A percentile compares a stretch with the other conserved stretches of the same genome.
These are phyloP conservation scores for Limnanthes douglasii DNA, from an alignment of 345 rosid genomes.

Conservation along the genomic window DNA sequence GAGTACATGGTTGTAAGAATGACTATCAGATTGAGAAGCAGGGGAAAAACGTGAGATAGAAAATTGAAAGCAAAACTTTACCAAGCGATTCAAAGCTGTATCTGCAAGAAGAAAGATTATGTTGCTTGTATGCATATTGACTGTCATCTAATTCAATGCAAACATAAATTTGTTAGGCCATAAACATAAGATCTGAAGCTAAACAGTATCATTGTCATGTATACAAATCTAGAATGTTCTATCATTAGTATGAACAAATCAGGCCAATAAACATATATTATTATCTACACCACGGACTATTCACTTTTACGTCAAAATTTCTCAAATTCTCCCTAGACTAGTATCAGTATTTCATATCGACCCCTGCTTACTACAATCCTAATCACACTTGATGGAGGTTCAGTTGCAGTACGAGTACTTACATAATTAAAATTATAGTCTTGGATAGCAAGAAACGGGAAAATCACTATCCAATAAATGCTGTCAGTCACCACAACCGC, in stretches of 20 bases:
- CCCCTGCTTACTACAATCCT: too few relatives aligned
- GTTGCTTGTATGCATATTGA: conserved; percentile 49
- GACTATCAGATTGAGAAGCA: background rate
- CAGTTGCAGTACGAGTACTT: too few relatives aligned
- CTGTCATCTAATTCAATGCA: conserved; percentile 32
- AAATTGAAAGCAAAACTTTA: conserved; percentile 6
- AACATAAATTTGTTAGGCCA: conserved; percentile 2
- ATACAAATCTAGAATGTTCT: background rate
- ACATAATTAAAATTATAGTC: conserved; percentile 36
- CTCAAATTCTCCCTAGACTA: background rate
- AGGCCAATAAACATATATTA: background rate
- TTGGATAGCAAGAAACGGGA: conserved; percentile 39
- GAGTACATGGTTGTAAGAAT: conserved; percentile 1
- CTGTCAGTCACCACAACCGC: conserved; percentile 53
- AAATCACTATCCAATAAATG: conserved; percentile 51
- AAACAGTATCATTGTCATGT: background rate
- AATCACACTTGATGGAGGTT: too few relatives aligned
- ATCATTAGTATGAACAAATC: background rate
- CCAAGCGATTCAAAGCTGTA: conserved; percentile 44
- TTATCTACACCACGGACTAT: background rate
- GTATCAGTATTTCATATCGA: too few relatives aligned
- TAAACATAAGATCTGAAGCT: background rate
- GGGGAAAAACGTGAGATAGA: background rate
- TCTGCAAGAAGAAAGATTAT: conserved; percentile 41
- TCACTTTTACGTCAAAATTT: background rate